Evolutionary conservation across 139 green algal genomes (phyloP).

Genomic region (Micractinium conductrix): DNA sequence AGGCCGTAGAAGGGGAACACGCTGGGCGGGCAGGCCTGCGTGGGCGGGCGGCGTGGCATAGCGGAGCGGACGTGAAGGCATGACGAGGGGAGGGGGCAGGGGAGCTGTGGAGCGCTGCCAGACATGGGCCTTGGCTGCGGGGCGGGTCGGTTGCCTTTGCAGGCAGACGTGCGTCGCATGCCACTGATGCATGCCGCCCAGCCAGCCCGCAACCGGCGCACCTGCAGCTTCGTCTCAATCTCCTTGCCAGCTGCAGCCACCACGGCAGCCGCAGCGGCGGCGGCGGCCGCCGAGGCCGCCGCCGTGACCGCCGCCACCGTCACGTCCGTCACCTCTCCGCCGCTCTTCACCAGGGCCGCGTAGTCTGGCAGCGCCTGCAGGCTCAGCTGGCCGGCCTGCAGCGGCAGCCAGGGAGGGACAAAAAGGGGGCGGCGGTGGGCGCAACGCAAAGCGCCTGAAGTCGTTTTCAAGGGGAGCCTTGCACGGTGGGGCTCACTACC

Average conservation of each 20-base stretch:
- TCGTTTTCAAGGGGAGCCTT: too few relatives aligned
- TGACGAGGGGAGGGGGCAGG: background rate
- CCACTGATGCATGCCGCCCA: too few relatives aligned
- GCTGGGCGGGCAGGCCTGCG: slow-evolving; percentile 63
- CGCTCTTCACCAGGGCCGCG: slow-evolving; percentile 13
- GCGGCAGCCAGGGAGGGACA: background rate
- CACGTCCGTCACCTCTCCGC: slow-evolving; percentile 51
- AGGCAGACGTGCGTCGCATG: too few relatives aligned
- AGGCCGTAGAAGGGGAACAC: slow-evolving; percentile 84
- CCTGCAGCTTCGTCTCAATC: slow-evolving; percentile 72
- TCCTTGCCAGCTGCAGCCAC: slow-evolving; percentile 72
- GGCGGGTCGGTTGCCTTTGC: too few relatives aligned
- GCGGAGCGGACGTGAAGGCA: too few relatives aligned
- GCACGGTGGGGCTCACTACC: too few relatives aligned
- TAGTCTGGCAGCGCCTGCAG: slow-evolving; percentile 35
- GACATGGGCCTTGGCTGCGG: too few relatives aligned
- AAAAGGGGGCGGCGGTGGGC: background rate
- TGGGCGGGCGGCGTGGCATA: too few relatives aligned
- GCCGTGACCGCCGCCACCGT: slow-evolving; percentile 73
- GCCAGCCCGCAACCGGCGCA: too few relatives aligned
- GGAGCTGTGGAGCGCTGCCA: background rate
- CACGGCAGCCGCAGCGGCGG: slow-evolving; percentile 73
- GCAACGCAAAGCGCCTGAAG: too few relatives aligned
- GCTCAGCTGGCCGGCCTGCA: slow-evolving; percentile 17
- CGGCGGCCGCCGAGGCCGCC: slow-evolving; percentile 69